Percentiles rank a stretch among this genome's conserved stretches.
Evolutionary conservation across 192 early-diverging fungal species (phyloP).

Genomic region (Gamsiella multidivaricata): DNA sequence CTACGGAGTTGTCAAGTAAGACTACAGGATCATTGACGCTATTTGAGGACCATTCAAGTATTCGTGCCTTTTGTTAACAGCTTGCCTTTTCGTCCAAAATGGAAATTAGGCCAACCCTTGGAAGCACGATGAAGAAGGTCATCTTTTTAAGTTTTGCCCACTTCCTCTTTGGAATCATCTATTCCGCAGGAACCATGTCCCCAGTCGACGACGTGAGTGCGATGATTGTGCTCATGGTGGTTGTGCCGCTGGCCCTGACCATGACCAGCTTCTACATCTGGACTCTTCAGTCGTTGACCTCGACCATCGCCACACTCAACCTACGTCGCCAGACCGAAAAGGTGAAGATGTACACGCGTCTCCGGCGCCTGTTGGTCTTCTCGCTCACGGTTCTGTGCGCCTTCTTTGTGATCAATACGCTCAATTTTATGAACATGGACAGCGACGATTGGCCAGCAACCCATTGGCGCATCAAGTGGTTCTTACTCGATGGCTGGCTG

Average conservation of each 20-base stretch:
- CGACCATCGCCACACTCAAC: slow-evolving; percentile 82
- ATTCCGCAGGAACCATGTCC: slow-evolving; percentile 83
- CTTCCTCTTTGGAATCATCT: slow-evolving; percentile 90
- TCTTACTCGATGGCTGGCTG: slow-evolving; percentile 92
- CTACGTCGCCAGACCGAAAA: slow-evolving; percentile 89
- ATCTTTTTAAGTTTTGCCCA: slow-evolving; percentile 80
- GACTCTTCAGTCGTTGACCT: slow-evolving; percentile 85
- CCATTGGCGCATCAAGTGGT: slow-evolving; percentile 90
- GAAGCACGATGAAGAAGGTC: slow-evolving; percentile 90
- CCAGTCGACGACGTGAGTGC: slow-evolving; percentile 74
- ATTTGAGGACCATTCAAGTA: background rate
- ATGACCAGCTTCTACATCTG: slow-evolving; percentile 97
- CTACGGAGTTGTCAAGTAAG: slow-evolving; percentile 93
- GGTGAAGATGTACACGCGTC: slow-evolving; percentile 87
- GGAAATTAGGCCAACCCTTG: slow-evolving; percentile 83
- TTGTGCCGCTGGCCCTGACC: slow-evolving; percentile 87
- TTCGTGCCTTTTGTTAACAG: background rate
- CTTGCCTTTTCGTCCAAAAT: background rate
- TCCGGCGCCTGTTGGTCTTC: slow-evolving; percentile 83
- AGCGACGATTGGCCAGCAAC: slow-evolving; percentile 72
- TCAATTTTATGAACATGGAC: slow-evolving; percentile 76
- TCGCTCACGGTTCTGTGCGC: slow-evolving; percentile 76
- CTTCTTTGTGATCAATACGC: slow-evolving; percentile 87
- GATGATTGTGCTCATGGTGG: slow-evolving; percentile 79
- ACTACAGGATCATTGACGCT: background rate